Evolutionary conservation across 805 yeast species (phyloP).

Genomic region (Teunomyces funiuensis): DNA sequence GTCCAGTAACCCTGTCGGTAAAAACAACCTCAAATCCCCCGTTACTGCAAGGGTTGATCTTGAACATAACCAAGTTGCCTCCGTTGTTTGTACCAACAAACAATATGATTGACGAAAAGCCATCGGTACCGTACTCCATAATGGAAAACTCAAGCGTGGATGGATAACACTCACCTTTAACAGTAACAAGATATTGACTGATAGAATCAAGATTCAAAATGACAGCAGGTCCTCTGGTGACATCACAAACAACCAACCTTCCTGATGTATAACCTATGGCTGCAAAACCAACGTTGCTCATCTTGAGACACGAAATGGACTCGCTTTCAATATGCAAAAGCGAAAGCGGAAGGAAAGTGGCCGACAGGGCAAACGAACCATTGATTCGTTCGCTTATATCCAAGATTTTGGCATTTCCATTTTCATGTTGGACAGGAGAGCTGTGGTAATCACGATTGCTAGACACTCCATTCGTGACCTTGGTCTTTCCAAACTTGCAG

Average conservation of each 20-base stretch:
- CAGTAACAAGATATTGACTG: conserved; percentile 30
- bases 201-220: conserved; percentile 44
- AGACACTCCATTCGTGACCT: conserved; percentile 23
- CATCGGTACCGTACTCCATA: conserved; percentile 64
- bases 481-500: conserved; percentile 60
- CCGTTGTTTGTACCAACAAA: conserved; percentile 79
- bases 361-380: conserved; percentile 28
- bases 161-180: conserved; percentile 35
- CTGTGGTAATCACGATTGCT: conserved; percentile 23
- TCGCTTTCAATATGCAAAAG: conserved; percentile 27
- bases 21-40: conserved; percentile 62
- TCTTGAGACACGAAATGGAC: conserved; percentile 56
- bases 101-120: conserved; percentile 69
- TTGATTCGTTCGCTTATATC: conserved; percentile 59
- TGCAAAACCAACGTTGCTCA: conserved; percentile 80
- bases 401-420: conserved; percentile 38
- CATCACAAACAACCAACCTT: conserved; percentile 68
- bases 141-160: conserved; percentile 74
- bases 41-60: conserved; percentile 58
- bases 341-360: conserved; percentile 34
- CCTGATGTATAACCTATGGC: conserved; percentile 80
- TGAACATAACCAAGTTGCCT: conserved; percentile 59
- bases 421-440: conserved; percentile 31
- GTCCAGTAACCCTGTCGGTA: conserved; percentile 41
- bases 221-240: conserved; percentile 70